phyloP scores from a whole-genome alignment of 257 asterid species.

The Salvia splendens region DNA sequence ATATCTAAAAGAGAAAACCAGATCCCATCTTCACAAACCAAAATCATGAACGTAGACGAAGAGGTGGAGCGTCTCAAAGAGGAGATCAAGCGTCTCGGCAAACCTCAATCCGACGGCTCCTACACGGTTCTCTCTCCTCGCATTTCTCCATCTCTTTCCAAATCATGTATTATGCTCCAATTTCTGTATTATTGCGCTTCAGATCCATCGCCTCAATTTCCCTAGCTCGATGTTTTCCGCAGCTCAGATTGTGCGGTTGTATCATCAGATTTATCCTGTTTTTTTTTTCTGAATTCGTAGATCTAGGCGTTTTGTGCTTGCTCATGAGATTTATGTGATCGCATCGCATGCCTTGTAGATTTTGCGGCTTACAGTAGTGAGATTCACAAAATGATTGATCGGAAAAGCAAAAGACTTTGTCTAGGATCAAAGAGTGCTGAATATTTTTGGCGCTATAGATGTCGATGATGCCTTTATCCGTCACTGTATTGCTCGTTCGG shows the following conservation, averaged over 20 bases:
- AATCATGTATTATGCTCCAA: background rate
- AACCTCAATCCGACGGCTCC: slow-evolving; percentile 79
- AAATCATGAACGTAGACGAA: slow-evolving; percentile 87
- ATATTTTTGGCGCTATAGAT: background rate
- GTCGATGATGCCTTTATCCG: background rate
- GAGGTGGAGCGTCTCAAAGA: slow-evolving; percentile 77
- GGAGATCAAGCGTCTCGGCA: slow-evolving; percentile 88
- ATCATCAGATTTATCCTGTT: background rate
- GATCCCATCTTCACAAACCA: background rate
- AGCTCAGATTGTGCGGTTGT: background rate
- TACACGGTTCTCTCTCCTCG: slow-evolving; percentile 54
- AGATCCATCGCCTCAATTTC: slow-evolving; percentile 1
- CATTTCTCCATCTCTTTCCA: slow-evolving; percentile 16
- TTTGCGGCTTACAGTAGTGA: background rate
- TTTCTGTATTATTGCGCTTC: background rate
- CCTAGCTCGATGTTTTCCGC: background rate
- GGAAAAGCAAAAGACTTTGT: background rate
- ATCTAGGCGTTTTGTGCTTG: background rate
- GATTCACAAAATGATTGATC: background rate
- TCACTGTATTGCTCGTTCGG: background rate
- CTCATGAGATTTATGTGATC: background rate
- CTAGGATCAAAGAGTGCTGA: background rate
- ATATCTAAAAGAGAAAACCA: background rate
- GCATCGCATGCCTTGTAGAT: background rate
- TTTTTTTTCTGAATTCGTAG: background rate